Evolutionary conservation across 2,329 filamentous ascomycete genomes (phyloP).

Genomic region (Hysterium pulicare): DNA sequence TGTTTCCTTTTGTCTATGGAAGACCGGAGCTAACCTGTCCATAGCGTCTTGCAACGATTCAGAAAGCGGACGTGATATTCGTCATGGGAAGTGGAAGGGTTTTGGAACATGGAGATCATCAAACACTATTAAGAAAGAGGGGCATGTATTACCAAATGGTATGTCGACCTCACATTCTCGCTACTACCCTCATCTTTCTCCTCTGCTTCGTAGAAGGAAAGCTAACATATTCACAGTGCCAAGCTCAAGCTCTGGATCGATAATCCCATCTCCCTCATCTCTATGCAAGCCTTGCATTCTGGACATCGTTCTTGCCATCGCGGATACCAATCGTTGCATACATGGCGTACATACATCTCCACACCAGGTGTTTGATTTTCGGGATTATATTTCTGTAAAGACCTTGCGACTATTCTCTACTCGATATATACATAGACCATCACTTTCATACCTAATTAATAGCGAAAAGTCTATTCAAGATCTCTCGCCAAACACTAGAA

Average conservation of each 20-base stretch:
- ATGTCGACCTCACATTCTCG: conserved; percentile 4
- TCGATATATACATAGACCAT: too few relatives aligned
- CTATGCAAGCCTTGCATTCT: too few relatives aligned
- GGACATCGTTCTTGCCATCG: too few relatives aligned
- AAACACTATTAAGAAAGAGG: conserved; percentile 23
- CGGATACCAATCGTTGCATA: too few relatives aligned
- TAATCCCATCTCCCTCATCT: conserved; percentile 9
- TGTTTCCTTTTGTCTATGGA: background rate
- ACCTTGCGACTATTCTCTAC: too few relatives aligned
- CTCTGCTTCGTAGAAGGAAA: too few relatives aligned
- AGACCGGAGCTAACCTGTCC: background rate
- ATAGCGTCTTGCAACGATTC: conserved; percentile 32
- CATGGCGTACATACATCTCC: too few relatives aligned
- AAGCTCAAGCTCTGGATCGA: conserved; percentile 37
- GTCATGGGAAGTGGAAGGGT: conserved; percentile 33
- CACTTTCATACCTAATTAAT: too few relatives aligned
- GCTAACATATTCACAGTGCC: conserved; percentile 26
- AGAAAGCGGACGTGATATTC: conserved; percentile 37
- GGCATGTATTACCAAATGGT: conserved; percentile 37
- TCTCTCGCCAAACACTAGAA: too few relatives aligned
- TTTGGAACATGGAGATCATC: conserved; percentile 32
- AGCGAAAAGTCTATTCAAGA: too few relatives aligned
- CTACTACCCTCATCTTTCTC: background rate
- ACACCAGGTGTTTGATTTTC: too few relatives aligned
- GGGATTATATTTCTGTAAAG: too few relatives aligned